Base-by-base conservation (phyloP, 129 eudicot genomes). In the Gnaphalium uliginosum region DNA sequence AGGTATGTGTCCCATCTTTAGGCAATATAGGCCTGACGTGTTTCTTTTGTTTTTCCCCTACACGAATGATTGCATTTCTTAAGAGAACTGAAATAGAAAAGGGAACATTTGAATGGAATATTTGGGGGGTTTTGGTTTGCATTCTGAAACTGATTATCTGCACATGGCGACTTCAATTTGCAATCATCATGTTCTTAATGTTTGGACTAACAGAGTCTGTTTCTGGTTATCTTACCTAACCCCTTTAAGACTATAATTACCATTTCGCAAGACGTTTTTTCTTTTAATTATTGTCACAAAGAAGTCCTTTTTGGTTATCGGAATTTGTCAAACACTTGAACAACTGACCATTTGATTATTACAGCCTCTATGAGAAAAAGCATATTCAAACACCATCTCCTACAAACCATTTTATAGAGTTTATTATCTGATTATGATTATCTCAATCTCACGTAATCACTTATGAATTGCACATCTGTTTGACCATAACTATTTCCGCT, bases 1-100 rank as follows among this genome's bases (percentile, higher is more conserved):
- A 93, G 98, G 98, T 90, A 76, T 33, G 62, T 76, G 74, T 66
- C 29, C 66, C 68, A 18, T 19, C 17, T 5, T 19, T 7, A 53
- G 10, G 21, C 59, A 53, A 53, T 53, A 53, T 18, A 18, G 24
- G 23, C 24, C 21, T 17, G 59, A 4, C 24, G 13, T 18, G 15
- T 53, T 53, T 5, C 59, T 17, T 53, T 53, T 53, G 59, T 53
- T n/a, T 53, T 18, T 53, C 23, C 19, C 24, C 0, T 53, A 53
- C 23, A n/a, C 2, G 59, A 53, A 53, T 18, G 59, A 53, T 53
- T 53, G 8, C 23, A 5, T 5, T 53, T 18, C 23, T 53, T 19
- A 53, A 53, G 8, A 5, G 23, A 53, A 53, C 24, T 53, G 59
- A 53, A 53, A 53, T 59, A 68, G 57, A 69, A 69, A 66, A 46